Percentiles rank a stretch among this genome's conserved stretches.
phyloP scores from a whole-genome alignment of 495 filamentous ascomycete species.

The Podospora anserina region DNA sequence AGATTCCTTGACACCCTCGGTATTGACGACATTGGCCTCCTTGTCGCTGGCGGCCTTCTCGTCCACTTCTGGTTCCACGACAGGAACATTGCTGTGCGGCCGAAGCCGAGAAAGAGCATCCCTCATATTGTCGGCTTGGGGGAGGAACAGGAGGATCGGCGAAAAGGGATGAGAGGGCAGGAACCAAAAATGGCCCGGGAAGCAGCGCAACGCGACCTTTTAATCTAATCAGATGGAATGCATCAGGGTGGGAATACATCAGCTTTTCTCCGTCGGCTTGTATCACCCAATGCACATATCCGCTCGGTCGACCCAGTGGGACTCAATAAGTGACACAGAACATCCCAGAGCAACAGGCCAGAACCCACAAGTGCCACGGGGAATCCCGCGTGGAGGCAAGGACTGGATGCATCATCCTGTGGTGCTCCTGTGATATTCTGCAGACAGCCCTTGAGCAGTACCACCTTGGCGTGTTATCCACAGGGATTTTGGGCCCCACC shows the following conservation, averaged over 20 bases:
- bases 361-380: neutral
- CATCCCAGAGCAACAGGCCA: neutral
- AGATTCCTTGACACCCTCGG: neutral
- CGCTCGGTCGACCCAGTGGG: neutral
- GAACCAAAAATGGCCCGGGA: neutral
- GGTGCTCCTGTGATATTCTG: neutral
- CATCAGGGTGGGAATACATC: neutral
- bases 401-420: neutral
- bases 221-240: neutral
- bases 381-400: neutral
- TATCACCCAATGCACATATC: neutral
- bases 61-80: constrained; percentile 19
- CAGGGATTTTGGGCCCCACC: neutral
- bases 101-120: constrained; percentile 15
- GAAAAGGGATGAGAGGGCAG: neutral
- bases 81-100: constrained; percentile 15
- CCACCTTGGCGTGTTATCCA: neutral
- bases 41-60: constrained; percentile 23
- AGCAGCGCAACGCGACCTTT: neutral
- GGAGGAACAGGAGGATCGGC: neutral
- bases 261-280: neutral
- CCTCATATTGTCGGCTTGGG: constrained; percentile 4
- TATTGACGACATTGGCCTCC: constrained; percentile 17
- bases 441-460: neutral
- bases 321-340: neutral